Conservation (phyloP, 352 stramenopile species). For the Pelagophyceae sp. region DNA sequence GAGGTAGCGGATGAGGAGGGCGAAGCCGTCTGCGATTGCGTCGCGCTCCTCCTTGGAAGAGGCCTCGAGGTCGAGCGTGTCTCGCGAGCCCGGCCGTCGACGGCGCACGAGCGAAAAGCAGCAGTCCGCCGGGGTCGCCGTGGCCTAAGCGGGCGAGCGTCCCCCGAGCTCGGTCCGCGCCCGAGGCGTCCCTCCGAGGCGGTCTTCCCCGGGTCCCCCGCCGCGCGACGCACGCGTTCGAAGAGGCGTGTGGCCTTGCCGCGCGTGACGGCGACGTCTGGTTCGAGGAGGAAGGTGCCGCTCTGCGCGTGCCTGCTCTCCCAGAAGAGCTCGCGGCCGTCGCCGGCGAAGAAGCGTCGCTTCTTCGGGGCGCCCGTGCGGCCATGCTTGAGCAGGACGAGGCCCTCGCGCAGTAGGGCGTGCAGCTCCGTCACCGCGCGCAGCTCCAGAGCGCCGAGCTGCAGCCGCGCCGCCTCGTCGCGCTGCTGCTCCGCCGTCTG, state of each 20-base stretch:
- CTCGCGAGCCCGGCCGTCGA: not conserved
- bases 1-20: not conserved
- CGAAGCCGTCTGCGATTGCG: not conserved
- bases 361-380: not conserved
- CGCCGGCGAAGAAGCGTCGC: not conserved
- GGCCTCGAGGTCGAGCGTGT: not conserved
- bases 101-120: not conserved
- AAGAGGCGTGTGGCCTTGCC: not conserved
- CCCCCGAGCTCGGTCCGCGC: no score
- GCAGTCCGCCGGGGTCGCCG: not conserved
- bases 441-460: not conserved
- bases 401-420: not conserved
- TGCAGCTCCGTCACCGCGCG: not conserved
- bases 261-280: not conserved
- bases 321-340: not conserved
- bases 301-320: not conserved
- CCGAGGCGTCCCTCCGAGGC: no score
- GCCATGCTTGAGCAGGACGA: not conserved
- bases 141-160: no score
- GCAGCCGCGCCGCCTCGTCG: not conserved
- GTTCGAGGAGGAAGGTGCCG: not conserved
- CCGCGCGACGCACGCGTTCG: not conserved
- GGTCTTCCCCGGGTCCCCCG: no score
- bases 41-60: not conserved
- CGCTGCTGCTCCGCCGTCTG: not conserved